Evolutionary conservation across 1,139 yeast genomes (phyloP).

Genomic region (Saccharomyces hybrid): DNA sequence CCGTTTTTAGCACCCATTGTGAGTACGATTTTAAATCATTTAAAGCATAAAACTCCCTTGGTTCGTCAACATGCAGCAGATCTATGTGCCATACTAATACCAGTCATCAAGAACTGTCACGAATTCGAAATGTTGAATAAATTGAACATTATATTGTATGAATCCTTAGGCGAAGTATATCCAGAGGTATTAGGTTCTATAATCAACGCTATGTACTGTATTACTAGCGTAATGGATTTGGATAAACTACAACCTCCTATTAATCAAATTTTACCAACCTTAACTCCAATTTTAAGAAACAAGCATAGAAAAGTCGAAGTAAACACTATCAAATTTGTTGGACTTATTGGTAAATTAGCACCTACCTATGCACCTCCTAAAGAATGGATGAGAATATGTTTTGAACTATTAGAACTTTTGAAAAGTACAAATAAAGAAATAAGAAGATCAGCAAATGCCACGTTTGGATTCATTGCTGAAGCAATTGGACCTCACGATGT

Average conservation of each 20-base stretch:
- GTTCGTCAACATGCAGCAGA: constrained; percentile 85
- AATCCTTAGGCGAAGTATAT: constrained; percentile 87
- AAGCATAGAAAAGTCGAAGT: constrained; percentile 91
- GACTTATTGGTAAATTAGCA: constrained; percentile 75
- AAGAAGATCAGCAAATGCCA: constrained; percentile 76
- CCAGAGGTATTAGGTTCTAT: constrained; percentile 92
- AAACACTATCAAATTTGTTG: constrained; percentile 70
- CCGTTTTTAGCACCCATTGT: constrained; percentile 73
- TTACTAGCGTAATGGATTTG: constrained; percentile 44
- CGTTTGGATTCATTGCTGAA: constrained; percentile 85
- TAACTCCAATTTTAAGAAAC: constrained; percentile 87
- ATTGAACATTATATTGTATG: constrained; percentile 72
- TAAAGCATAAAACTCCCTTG: constrained; percentile 65
- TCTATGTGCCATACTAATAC: constrained; percentile 57
- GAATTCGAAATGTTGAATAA: constrained; percentile 58
- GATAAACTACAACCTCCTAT: constrained; percentile 59
- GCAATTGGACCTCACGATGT: constrained; percentile 98
- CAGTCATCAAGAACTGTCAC: constrained; percentile 59
- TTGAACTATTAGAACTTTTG: constrained; percentile 81
- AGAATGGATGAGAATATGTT: constrained; percentile 97
- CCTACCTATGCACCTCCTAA: constrained; percentile 82
- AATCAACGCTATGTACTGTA: constrained; percentile 55
- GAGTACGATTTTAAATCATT: constrained; percentile 62
- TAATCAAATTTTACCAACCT: constrained; percentile 72
- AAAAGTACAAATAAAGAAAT: constrained; percentile 77